Evolutionary conservation across 768 basidiomycete species (phyloP).

Genomic region (Hygrophorus pudorinus): DNA sequence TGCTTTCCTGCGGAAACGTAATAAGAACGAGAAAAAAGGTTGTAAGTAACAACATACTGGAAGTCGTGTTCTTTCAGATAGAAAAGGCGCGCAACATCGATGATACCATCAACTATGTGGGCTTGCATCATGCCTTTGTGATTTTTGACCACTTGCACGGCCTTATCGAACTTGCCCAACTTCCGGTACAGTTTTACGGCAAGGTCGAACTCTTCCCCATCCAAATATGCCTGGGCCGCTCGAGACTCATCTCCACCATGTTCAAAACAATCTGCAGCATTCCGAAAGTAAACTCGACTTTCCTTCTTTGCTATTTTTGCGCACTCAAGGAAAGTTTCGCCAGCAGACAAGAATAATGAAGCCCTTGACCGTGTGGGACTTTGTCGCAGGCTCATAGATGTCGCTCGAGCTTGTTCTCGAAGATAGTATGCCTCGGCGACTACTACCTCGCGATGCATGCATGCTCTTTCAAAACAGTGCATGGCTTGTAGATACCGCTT

Average conservation of each 20-base stretch:
- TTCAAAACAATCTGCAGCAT: conserved; percentile 39
- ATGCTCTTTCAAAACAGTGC: conserved; percentile 44
- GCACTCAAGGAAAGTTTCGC: conserved; percentile 37
- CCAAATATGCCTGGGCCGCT: conserved; percentile 36
- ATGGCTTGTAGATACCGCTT: conserved; percentile 43
- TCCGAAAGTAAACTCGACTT: conserved; percentile 26
- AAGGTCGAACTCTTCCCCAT: conserved; percentile 30
- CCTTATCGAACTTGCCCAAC: conserved; percentile 41
- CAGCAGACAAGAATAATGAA: conserved; percentile 29
- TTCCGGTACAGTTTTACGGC: conserved; percentile 42
- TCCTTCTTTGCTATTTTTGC: conserved; percentile 22
- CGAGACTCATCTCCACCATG: conserved; percentile 24
- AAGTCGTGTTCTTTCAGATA: conserved; percentile 31
- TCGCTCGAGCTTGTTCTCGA: conserved; percentile 37
- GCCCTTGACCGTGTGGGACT: conserved; percentile 21
- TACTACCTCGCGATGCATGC: conserved; percentile 27
- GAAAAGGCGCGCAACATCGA: conserved; percentile 32
- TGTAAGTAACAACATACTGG: conserved; percentile 19
- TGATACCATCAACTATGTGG: conserved; percentile 25
- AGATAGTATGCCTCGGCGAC: conserved; percentile 46
- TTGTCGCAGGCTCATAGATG: conserved; percentile 16
- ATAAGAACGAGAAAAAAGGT: not conserved
- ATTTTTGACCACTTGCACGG: conserved; percentile 31
- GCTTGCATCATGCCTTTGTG: conserved; percentile 22
- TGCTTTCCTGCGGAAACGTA: conserved; percentile 29